Conservation (phyloP, 1,284 basidiomycete species). For the Termitomyces sp. region DNA sequence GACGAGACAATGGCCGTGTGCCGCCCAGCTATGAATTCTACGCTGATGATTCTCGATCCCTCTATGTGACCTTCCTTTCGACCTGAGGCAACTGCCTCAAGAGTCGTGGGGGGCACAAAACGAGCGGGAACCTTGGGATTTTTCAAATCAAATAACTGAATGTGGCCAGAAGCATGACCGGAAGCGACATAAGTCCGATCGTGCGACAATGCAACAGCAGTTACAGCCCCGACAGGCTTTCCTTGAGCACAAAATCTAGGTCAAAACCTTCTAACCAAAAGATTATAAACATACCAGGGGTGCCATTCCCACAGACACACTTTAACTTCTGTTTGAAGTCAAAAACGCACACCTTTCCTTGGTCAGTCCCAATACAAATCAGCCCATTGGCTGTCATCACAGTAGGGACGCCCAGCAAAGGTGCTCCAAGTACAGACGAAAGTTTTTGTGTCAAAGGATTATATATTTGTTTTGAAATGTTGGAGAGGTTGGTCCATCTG, state of each 20-base stretch:
- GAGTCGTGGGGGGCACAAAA: conserved; percentile 67
- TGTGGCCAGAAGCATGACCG: conserved; percentile 82
- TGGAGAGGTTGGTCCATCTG: conserved; percentile 72
- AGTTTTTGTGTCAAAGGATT: conserved; percentile 53
- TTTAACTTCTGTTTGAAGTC: conserved; percentile 87
- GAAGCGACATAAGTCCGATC: conserved; percentile 93
- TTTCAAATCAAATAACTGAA: conserved; percentile 84
- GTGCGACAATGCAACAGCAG: conserved; percentile 85
- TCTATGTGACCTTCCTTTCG: conserved; percentile 89
- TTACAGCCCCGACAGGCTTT: conserved; percentile 73
- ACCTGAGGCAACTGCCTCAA: conserved; percentile 69
- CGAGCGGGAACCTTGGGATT: conserved; percentile 65
- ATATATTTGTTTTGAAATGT: conserved; percentile 52
- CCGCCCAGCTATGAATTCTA: conserved; percentile 90
- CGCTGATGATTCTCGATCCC: conserved; percentile 80
- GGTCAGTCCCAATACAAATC: conserved; percentile 84
- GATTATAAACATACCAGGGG: conserved; percentile 46
- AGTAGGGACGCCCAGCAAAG: conserved; percentile 62
- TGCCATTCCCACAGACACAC: conserved; percentile 70
- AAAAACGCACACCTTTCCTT: conserved; percentile 79
- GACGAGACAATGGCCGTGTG: conserved; percentile 93
- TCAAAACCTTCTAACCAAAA: conserved; percentile 4
- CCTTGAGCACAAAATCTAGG: conserved; percentile 32
- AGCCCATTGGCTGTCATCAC: conserved; percentile 85
- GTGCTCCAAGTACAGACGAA: conserved; percentile 54